Base-by-base conservation (phyloP, 192 early-diverging fungal genomes). In the Funneliformis geosporum region DNA sequence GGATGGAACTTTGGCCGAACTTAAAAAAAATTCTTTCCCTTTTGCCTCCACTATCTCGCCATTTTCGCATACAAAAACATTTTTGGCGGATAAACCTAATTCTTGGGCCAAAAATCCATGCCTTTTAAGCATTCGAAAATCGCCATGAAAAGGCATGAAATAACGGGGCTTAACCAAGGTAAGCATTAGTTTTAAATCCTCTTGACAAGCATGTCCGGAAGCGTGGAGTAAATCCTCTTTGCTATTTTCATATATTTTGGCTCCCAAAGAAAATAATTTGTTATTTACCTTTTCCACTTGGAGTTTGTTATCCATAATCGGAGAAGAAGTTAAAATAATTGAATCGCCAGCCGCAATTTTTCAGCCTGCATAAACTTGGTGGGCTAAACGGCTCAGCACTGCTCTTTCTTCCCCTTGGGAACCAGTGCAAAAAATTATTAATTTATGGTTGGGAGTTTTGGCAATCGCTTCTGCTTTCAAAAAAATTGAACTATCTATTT, bases 371-470 rank as follows among this genome's bases (percentile, higher is more conserved):
- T 72, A 72, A 72, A 40, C 44, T 72, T 72, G 70, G 70, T 72
- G 70, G 40, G 70, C 70, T 39, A 72, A 43, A 16, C 70, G 70
- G 23, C 70, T 72, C 10, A 72, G 70, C 5, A 72, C 70, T 8
- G 70, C 70, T 46, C 16, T 72, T 72, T 72, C 70, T 72, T 72
- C 70, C 12, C 70, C 70, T 72, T 72, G 70, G 70, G 70, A 72
- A 72, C 70, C 70, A n/a, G 70, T 72, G 46, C 70, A 72, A 42
- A 72, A 72, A 47, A 72, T 72, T 44, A 72, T 72, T 72, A 72
- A 43, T 47, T 72, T 72, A 43, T 72, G 27, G 44, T 72, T 72
- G 8, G 70, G 70, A 43, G 70, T 72, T 72, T 72, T 72, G 40
- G 39, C 40, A 72, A 72, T 72, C 11, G 2, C 70, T 44, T 46